Conservation (phyloP, 306 rosid species). For the Rosa multiflora region DNA sequence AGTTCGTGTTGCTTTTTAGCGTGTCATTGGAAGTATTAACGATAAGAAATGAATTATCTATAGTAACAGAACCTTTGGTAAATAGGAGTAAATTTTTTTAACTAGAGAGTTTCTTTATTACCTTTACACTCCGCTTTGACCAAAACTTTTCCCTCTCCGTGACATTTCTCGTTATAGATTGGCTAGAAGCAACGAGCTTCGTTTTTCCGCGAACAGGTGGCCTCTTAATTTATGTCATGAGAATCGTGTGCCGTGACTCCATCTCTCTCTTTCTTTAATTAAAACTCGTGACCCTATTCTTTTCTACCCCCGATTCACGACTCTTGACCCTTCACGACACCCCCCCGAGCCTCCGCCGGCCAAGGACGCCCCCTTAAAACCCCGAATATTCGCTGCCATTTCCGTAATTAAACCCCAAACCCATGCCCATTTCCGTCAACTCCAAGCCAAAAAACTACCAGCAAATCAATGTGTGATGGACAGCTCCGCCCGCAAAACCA, state of each 20-base stretch:
- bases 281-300: neutral
- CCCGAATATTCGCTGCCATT: slow-evolving; percentile 23
- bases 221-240: neutral
- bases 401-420: neutral
- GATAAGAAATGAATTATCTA: too few species aligned
- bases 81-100: too few species aligned
- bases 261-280: neutral
- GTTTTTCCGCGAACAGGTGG: neutral
- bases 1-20: too few species aligned
- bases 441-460: neutral
- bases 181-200: neutral
- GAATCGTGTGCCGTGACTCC: neutral
- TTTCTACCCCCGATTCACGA: neutral
- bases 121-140: too few species aligned
- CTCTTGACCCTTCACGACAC: neutral
- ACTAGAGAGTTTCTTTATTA: too few species aligned
- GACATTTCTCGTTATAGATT: too few species aligned
- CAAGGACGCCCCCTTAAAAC: neutral
- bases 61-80: too few species aligned
- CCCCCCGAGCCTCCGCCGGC: neutral
- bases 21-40: too few species aligned
- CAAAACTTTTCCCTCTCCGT: too few species aligned
- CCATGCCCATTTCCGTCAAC: slow-evolving; percentile 20
- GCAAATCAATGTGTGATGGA: slow-evolving; percentile 38
- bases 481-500: slow-evolving; percentile 27